Evolutionary conservation across 768 basidiomycete genomes (phyloP), one percentile per base, ranked within the genome.

Genomic region (Agaricus blazei): DNA sequence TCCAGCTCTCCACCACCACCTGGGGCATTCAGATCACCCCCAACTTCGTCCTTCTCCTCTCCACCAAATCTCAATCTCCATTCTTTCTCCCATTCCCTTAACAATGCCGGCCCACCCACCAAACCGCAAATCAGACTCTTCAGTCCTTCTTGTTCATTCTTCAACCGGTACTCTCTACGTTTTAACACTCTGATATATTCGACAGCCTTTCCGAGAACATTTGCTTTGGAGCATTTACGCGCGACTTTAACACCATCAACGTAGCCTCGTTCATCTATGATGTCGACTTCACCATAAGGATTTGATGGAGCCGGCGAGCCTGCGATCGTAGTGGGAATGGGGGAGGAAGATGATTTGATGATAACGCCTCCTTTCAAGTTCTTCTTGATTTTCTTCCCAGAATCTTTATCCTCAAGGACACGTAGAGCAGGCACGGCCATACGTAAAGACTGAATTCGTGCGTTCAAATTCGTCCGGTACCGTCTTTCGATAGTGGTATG

Each of bases 231-330:
- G 67, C 90, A 90, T 70, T 93, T 95, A 56, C 91, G 78, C 7
- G 93, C 93, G 9, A 93, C 87, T 67, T 88, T 89, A 65, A 95
- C 90, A n/a, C 93, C 93, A 62, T 95, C 93, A 2, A 93, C 87
- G 60, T 87, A 93, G 3, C 93, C 93, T 3, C 90, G 80, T 37
- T 85, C 83, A 58, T 93, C 90, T n/a, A 90, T 82, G 1, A 81
- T 72, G 61, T 88, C 86, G 5, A 76, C 68, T 9, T 70, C 68
- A 0, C 64, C 66, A 9, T 69, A 72, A 37, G 71, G 70, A 19
- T 73, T 72, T 19, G 61, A 58, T 12, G 68, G 66, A 27, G 70
- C 69, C 4, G 40, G 48, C 4, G 31, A 40, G 28, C 40, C 48
- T 1, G 36, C 44, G 0, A 44, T 31, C 2, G 26, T 42, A 27